These are phyloP conservation scores for Pelargonium myrrhifolium DNA, from an alignment of 441 rosid species.

Conservation along the genomic window DNA sequence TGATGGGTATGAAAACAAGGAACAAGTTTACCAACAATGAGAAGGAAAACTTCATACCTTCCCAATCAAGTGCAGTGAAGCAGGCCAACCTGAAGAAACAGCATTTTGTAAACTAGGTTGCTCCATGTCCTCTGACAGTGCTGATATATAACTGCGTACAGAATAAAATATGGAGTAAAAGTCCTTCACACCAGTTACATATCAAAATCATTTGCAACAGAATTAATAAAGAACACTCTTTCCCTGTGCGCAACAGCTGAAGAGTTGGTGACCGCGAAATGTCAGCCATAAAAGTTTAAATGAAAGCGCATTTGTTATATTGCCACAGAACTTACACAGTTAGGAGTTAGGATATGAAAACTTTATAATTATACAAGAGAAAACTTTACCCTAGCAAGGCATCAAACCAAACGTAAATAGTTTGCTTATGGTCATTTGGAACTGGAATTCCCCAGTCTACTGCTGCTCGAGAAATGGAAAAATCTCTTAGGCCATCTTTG, in stretches of 20 bases:
- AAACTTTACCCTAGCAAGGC: slow-evolving; percentile 75
- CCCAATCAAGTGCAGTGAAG: slow-evolving; percentile 88
- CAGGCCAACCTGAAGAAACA: slow-evolving; percentile 87
- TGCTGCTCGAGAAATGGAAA: slow-evolving; percentile 86
- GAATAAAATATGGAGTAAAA: slow-evolving; percentile 6
- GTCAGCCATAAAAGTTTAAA: too few relatives aligned
- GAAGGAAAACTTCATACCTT: slow-evolving; percentile 43
- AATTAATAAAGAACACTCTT: background rate
- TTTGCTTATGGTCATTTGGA: slow-evolving; percentile 79
- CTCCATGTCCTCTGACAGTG: slow-evolving; percentile 51
- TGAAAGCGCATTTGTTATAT: too few relatives aligned
- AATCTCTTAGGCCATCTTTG: slow-evolving; percentile 75
- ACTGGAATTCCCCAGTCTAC: slow-evolving; percentile 98
- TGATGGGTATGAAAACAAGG: background rate
- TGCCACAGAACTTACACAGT: too few relatives aligned
- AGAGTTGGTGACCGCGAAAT: too few relatives aligned
- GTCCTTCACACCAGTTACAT: background rate
- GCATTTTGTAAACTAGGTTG: slow-evolving; percentile 53
- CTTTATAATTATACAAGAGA: background rate
- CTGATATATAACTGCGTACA: slow-evolving; percentile 70
- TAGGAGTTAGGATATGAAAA: too few relatives aligned
- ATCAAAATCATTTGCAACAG: background rate
- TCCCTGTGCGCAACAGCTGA: background rate
- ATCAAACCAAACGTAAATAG: slow-evolving; percentile 97
- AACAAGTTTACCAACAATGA: background rate